Base-by-base conservation (phyloP, 148 eudicot species). In the Camellia granthamiana region DNA sequence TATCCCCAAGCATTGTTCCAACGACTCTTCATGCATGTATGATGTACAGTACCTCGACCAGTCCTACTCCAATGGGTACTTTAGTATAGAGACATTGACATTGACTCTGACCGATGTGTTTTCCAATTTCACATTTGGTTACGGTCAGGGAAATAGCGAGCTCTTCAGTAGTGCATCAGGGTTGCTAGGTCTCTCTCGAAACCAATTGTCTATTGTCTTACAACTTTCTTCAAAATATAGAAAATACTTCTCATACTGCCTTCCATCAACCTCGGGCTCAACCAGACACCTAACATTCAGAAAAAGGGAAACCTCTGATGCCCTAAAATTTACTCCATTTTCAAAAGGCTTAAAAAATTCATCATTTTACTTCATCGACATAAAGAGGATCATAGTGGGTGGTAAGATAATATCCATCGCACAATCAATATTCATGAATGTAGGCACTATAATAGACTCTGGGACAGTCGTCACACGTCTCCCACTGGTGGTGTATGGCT, bases 141-240 rank as follows among this genome's bases (percentile, higher is more conserved):
- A 93, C 75, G 95, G 95, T 11, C 83, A 89, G 75, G 77, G 88
- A 69, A 92, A 92, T 73, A 89, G 84, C 58, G 93, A 93, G 10
- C 87, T 91, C 43, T 92, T 90, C 43, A 80, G 90, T 16, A 83
- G 85, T 7, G 52, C 52, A 10, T 90, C 93, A n/a, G 92, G 93
- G 4, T 75, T 90, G 51, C 7, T 90, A 9, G 93, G 92, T 38
- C 90, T 90, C 8, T 90, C 90, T 0, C 68, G 90, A 42, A 85
- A 86, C 42, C 80, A 83, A 38, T 51, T 90, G 13, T 90, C 93
- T 0, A 59, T 80, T 44, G 85, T 89, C 12, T 87, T 92, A 21
- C 95, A 90, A 63, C 80, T 0, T 49, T 5, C 52, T 49, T 49
- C 6, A 0, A 49, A 49, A 7, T 49, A 49, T 7, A 7, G 52